These are phyloP conservation scores for Dorcoceras hygrometricum DNA, from an alignment of 257 asterid species.

Conservation along the genomic window DNA sequence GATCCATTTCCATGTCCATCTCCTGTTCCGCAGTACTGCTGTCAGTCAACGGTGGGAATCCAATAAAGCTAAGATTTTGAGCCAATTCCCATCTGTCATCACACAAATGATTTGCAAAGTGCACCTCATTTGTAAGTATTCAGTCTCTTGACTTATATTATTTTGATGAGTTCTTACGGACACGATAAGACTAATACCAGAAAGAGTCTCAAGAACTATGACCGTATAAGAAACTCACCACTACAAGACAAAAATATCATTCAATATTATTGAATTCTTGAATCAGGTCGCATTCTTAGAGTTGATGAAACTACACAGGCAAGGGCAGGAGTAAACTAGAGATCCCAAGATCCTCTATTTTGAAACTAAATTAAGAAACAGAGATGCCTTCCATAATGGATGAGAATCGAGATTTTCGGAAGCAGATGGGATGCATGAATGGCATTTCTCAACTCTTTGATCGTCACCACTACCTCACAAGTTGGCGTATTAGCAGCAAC, in stretches of 20 bases:
- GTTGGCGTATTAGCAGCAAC: conserved; percentile 33
- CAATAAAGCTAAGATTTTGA: conserved; percentile 6
- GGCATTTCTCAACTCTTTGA: conserved; percentile 52
- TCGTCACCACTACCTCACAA: conserved; percentile 40
- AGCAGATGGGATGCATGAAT: conserved; percentile 59
- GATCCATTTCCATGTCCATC: conserved; percentile 23
- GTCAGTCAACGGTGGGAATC: conserved; percentile 10
- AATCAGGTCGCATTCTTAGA: conserved; percentile 4
- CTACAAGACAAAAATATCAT: not conserved
- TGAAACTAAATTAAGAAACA: conserved; percentile 15
- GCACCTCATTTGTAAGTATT: conserved; percentile 22
- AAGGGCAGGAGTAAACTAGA: not conserved
- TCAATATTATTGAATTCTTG: conserved; percentile 8
- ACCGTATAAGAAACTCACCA: not conserved
- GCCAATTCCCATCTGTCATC: conserved; percentile 18
- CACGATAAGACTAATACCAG: not conserved
- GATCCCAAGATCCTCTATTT: not conserved
- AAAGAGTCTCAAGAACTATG: not conserved
- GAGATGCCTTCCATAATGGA: conserved; percentile 38
- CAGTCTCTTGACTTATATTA: not conserved
- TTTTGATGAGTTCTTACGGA: not conserved
- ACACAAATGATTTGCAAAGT: conserved; percentile 23
- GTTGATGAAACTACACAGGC: not conserved
- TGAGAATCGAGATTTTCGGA: conserved; percentile 37
- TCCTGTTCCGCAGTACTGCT: conserved; percentile 6